Evolutionary conservation across 345 rosid species (phyloP), one percentile per base, ranked within the genome.

Genomic region (Ceriops zippeliana): DNA sequence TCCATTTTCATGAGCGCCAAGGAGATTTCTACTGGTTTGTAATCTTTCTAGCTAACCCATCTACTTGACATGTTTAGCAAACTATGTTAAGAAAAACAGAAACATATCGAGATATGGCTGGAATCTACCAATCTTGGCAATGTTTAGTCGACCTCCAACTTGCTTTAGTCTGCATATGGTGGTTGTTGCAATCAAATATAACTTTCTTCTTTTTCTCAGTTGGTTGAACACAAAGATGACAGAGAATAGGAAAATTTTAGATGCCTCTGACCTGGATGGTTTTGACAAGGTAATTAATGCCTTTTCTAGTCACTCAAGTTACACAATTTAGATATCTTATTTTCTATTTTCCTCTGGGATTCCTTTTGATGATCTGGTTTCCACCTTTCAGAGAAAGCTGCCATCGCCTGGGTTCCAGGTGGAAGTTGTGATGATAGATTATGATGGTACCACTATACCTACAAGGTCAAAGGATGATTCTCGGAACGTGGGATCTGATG

Each of bases 1-100:
- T 93, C 76, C 93, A 85, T 58, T 93, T 93, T 75, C 89, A 89
- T 61, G 98, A 93, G 31, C 84, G 84, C 16, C 89, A 90, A 68
- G 97, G 98, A 82, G 97, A 93, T 71, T 90, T 93, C 74, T 89
- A 91, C 88, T 91, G 93, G 98, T 91, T 21, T 28, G 83, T 32
- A 61, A 77, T 56, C 60, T 53, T 24, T 53, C 63, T 21, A 38
- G 61, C 22, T 37, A 62, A 35, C 59, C 49, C 17, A 42, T 42
- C 49, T 42, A 42, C 5, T 42, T 5, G 0, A 13, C 49, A 42
- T 15, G 4, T 42, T 56, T 56, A 10, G 28, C 28, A 21, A 21
- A 26, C 17, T 24, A 24, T 22, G 59, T 56, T 22, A 30, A 24
- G 28, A 8, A 21, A 56, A 56, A 10, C 22, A 56, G 17, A 24